Conservation (phyloP, 2,329 filamentous ascomycete species). For the Didymella arachidicola region DNA sequence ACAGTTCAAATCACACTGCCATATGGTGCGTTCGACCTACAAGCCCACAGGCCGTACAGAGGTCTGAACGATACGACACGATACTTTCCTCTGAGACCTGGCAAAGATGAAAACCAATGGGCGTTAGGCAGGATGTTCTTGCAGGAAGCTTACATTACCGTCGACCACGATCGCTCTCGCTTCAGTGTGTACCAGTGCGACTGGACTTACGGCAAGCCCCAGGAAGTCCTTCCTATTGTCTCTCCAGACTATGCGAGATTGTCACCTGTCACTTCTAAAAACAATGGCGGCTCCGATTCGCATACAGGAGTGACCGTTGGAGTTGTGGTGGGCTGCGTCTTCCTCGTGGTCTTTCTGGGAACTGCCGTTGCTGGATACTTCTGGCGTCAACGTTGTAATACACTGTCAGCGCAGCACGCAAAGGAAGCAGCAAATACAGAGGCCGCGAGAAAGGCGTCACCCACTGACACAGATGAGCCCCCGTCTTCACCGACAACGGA, state of each 20-base stretch:
- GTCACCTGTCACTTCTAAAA: constrained; percentile 1
- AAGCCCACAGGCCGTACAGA: constrained; percentile 58
- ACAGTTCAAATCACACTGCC: constrained; percentile 57
- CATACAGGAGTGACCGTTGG: constrained; percentile 53
- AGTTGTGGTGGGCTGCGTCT: constrained; percentile 52
- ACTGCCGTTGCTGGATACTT: constrained; percentile 46
- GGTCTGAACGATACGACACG: constrained; percentile 66
- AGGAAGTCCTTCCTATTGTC: constrained; percentile 45
- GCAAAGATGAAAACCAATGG: constrained; percentile 62
- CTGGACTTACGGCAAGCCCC: constrained; percentile 40
- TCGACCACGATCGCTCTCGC: constrained; percentile 58
- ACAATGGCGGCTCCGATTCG: constrained; percentile 10
- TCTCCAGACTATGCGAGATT: constrained; percentile 36
- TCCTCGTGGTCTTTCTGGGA: constrained; percentile 45
- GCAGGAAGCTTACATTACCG: constrained; percentile 68
- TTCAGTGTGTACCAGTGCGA: constrained; percentile 56
- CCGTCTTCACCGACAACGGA: constrained; percentile 35
- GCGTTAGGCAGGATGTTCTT: constrained; percentile 73
- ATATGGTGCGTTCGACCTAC: constrained; percentile 60
- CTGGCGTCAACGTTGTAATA: constrained; percentile 40
- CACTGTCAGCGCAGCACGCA: constrained; percentile 37
- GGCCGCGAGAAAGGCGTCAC: constrained; percentile 29
- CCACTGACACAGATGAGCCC: constrained; percentile 32
- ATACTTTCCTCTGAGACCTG: constrained; percentile 72
- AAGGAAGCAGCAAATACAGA: constrained; percentile 32